Percentiles rank a stretch among this genome's conserved stretches.
Evolutionary conservation across 352 stramenopile genomes (phyloP).

Genomic region (Pythium aquatile): DNA sequence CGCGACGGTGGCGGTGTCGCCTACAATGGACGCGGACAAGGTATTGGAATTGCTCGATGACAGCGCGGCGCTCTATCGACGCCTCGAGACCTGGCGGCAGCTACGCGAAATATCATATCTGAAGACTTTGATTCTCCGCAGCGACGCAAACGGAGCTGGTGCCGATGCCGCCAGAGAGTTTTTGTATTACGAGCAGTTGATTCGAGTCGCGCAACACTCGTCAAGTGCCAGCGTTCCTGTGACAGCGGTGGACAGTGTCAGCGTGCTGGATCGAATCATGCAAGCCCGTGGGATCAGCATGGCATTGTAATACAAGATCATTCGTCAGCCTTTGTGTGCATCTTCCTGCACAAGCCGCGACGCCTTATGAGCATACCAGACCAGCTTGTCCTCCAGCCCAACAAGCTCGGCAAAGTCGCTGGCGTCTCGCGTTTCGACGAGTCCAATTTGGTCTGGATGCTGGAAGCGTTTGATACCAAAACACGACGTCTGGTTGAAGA

Average conservation of each 20-base stretch:
- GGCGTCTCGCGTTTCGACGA: constrained; percentile 9
- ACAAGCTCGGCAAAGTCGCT: background rate
- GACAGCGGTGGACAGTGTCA: constrained; percentile 12
- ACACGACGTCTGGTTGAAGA: constrained; percentile 70
- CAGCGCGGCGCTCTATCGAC: constrained; percentile 20
- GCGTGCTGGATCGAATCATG: constrained; percentile 16
- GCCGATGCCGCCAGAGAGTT: constrained; percentile 15
- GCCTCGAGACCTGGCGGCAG: constrained; percentile 19
- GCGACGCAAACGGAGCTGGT: background rate
- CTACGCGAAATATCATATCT: constrained; percentile 26
- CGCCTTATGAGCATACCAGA: constrained; percentile 16
- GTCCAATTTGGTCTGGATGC: background rate
- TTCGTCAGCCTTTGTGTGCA: background rate
- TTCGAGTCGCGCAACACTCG: constrained; percentile 10
- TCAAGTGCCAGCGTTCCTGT: constrained; percentile 3
- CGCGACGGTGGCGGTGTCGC: constrained; percentile 11
- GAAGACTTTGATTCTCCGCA: constrained; percentile 12
- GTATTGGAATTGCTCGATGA: constrained; percentile 20
- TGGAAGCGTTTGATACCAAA: constrained; percentile 62
- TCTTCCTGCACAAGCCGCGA: constrained; percentile 8
- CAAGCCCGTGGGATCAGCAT: constrained; percentile 15
- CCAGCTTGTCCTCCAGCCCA: constrained; percentile 23
- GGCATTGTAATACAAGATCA: background rate
- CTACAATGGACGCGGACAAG: constrained; percentile 2
- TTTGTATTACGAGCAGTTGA: constrained; percentile 17